Conservation (phyloP, 805 yeast species). For the Sugiyamaella smithiae region DNA sequence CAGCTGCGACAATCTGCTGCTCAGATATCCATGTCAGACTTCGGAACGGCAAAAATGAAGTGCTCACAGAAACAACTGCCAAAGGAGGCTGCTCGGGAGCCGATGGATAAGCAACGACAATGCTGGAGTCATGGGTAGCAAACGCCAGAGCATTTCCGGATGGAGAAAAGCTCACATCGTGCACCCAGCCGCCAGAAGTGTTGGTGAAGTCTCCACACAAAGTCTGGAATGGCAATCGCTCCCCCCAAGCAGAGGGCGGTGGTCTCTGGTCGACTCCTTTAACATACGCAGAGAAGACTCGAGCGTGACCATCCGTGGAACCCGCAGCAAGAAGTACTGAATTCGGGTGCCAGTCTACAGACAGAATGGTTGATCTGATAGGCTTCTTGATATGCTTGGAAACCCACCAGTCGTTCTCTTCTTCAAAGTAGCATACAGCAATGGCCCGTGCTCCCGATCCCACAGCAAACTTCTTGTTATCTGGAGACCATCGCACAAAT, state of each 20-base stretch:
- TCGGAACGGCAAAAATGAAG: conserved; percentile 76
- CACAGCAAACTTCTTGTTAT: conserved; percentile 93
- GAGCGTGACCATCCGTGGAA: conserved; percentile 87
- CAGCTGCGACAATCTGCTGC: conserved; percentile 75
- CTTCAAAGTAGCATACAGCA: conserved; percentile 95
- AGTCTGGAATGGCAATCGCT: conserved; percentile 90
- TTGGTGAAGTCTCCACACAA: conserved; percentile 76
- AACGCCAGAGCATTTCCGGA: conserved; percentile 74
- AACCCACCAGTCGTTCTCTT: conserved; percentile 99
- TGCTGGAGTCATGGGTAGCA: conserved; percentile 83
- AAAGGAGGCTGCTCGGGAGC: conserved; percentile 64
- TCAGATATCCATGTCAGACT: conserved; percentile 69
- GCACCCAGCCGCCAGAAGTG: conserved; percentile 83
- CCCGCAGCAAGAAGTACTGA: conserved; percentile 85
- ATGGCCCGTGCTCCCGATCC: conserved; percentile 93
- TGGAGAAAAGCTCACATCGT: conserved; percentile 83
- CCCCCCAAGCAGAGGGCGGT: conserved; percentile 84
- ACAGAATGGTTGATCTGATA: conserved; percentile 78
- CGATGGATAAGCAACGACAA: conserved; percentile 74
- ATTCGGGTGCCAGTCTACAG: conserved; percentile 91
- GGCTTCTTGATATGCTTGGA: conserved; percentile 96
- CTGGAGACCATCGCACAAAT: conserved; percentile 90
- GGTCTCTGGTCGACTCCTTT: conserved; percentile 88
- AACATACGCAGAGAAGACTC: conserved; percentile 85
- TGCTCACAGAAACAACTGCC: conserved; percentile 55